These are phyloP conservation scores for Prinsepia uniflora DNA, from an alignment of 306 rosid genomes.

Conservation along the genomic window DNA sequence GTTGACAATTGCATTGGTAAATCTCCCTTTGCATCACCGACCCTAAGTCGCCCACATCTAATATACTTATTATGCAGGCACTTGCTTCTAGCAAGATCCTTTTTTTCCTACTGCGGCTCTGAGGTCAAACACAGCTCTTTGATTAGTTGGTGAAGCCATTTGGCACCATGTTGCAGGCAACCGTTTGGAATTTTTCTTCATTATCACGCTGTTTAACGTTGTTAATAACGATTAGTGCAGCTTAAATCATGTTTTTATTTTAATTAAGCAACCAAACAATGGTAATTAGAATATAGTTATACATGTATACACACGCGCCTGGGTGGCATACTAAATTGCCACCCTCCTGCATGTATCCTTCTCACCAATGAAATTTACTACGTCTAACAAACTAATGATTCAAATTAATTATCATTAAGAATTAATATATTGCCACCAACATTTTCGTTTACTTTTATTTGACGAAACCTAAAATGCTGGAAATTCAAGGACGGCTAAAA, in stretches of 20 bases:
- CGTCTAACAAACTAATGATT: neutral
- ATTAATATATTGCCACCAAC: neutral
- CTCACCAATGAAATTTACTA: neutral
- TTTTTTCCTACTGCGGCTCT: neutral
- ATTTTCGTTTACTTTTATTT: conserved; percentile 1
- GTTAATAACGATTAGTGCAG: neutral
- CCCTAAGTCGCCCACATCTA: neutral
- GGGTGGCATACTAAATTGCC: neutral
- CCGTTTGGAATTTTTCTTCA: neutral
- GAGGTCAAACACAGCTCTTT: neutral
- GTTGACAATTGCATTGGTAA: neutral
- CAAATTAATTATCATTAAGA: neutral
- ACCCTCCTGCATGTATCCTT: neutral
- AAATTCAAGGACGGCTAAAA: conserved; percentile 21
- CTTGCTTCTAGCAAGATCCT: neutral
- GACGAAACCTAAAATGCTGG: conserved; percentile 14
- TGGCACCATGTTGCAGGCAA: conserved; percentile 8
- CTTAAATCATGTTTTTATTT: neutral
- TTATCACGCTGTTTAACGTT: neutral
- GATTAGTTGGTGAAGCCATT: neutral
- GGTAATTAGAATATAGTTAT: neutral
- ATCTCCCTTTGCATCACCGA: neutral
- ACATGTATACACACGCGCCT: neutral
- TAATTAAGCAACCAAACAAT: neutral
- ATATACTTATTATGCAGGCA: neutral